phyloP scores from a whole-genome alignment of 2,329 filamentous ascomycete genomes.

The Xenoacremonium recifei region DNA sequence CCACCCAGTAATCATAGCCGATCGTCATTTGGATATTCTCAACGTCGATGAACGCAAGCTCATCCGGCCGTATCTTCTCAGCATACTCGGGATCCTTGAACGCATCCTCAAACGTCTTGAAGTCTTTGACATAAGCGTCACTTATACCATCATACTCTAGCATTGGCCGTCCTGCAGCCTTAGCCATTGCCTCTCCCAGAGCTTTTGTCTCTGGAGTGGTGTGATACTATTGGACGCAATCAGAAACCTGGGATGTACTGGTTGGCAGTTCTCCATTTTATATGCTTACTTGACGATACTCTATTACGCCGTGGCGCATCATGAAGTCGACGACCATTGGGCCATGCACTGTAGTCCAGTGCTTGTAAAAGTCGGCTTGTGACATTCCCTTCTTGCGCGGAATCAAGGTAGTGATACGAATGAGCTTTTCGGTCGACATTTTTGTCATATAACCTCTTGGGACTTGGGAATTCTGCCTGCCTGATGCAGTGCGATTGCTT shows the following conservation, averaged over 20 bases:
- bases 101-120: not conserved
- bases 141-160: not conserved
- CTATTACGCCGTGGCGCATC: not conserved
- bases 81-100: not conserved
- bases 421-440: not conserved
- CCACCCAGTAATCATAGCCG: not conserved
- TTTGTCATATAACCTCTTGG: too few species aligned
- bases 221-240: not conserved
- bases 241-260: not conserved
- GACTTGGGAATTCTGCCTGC: too few species aligned
- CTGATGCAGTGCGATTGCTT: too few species aligned
- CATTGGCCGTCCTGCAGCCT: not conserved
- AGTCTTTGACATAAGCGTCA: not conserved
- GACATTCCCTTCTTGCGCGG: conserved; percentile 1
- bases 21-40: not conserved
- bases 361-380: not conserved
- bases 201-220: not conserved
- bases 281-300: not conserved
- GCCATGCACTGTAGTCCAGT: not conserved
- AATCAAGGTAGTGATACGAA: not conserved
- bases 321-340: not conserved
- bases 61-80: not conserved
- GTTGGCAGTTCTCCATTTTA: too few species aligned
- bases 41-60: not conserved
- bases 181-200: not conserved